Evolutionary conservation across 2,329 filamentous ascomycete species (phyloP), one percentile per base, ranked within the genome.

Genomic region (Penicillium sp.): DNA sequence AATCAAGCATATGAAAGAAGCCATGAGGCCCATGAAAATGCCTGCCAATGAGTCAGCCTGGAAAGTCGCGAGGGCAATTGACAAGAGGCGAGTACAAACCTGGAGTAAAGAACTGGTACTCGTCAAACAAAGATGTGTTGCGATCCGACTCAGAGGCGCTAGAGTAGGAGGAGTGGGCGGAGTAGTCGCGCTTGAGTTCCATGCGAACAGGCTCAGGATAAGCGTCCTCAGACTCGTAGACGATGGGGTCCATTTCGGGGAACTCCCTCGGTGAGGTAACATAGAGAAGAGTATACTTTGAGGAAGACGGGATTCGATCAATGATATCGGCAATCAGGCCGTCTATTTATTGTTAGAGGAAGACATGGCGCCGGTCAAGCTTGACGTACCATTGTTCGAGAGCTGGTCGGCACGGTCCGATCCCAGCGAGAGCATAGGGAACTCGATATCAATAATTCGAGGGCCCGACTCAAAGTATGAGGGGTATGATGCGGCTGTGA

Each of bases 81-180:
- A 35, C 2, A 22, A 39, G 39, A 35, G 4, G 31, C 6, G 27
- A 18, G 35, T 19, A 79, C 83, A 68, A 78, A 94, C 91, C 91
- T 70, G 92, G 91, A 11, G 89, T 94, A 67, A 99, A 89, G 79
- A 93, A 98, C 74, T 96, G 90, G 76, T 99, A 99, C 75, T 90
- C 92, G 77, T 96, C 90, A 69, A 99, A 98, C 44, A 81, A 63
- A 27, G 79, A 77, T 37, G 70, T 70, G 40, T 73, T 74, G 31
- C 66, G 65, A 22, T 59, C 69, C 59, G 84, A 81, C 16, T 77
- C 76, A 6, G 62, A 58, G 3, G 47, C 33, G 19, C 49, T 55
- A 14, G 62, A 57, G 33, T 50, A 6, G 18, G 55, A 54, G 11
- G 56, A 53, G 43, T 71, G 63, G 6, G 71, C 64, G 51, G 68